Evolutionary conservation across 305 asterid genomes (phyloP).

Genomic region (Petunia hybrid): DNA sequence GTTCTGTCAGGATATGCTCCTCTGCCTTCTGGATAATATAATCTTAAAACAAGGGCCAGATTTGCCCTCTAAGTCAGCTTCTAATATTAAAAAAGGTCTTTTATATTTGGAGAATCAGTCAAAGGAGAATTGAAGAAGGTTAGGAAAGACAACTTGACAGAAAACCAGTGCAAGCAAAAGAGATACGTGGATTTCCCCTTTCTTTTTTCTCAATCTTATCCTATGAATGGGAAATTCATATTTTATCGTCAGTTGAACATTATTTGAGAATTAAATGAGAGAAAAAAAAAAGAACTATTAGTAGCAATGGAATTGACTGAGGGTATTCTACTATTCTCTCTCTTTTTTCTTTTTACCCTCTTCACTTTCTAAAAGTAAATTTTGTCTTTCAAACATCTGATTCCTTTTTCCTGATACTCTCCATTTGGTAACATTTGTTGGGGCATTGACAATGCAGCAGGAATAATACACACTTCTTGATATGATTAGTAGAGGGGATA

Average conservation of each 20-base stretch:
- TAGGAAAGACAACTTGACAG: neutral
- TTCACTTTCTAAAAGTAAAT: neutral
- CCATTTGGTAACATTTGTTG: neutral
- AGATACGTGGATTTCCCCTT: neutral
- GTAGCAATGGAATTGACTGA: neutral
- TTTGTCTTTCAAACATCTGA: neutral
- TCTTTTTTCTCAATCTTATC: neutral
- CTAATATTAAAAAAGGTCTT: neutral
- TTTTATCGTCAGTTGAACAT: neutral
- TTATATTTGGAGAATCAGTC: neutral
- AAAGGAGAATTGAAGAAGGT: neutral
- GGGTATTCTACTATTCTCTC: neutral
- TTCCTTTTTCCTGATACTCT: neutral
- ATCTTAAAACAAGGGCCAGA: neutral
- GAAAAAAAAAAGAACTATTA: too few relatives aligned
- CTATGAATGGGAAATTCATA: neutral
- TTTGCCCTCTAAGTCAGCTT: conserved; percentile 11
- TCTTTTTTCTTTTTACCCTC: neutral
- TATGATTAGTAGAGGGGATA: too few relatives aligned
- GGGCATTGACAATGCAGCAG: neutral
- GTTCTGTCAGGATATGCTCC: neutral
- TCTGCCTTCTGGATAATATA: neutral
- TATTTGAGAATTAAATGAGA: neutral
- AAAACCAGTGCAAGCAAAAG: neutral
- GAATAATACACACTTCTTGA: too few relatives aligned